Percentiles rank a stretch among this genome's conserved stretches.
phyloP scores from a whole-genome alignment of 2,329 filamentous ascomycete species.

The Fusarium sp. region DNA sequence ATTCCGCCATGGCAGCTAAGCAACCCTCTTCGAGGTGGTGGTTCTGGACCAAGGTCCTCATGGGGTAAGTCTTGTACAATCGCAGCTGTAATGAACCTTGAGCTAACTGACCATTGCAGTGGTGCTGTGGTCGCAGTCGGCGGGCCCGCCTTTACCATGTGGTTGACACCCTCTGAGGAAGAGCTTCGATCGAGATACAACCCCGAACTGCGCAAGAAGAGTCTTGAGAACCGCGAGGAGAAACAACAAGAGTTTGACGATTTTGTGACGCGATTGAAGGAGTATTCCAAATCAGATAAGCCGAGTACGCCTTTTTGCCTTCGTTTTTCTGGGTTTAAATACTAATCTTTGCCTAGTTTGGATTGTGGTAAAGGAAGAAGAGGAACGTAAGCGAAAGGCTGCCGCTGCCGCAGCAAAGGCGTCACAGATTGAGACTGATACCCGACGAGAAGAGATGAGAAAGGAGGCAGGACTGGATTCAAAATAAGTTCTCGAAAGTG shows the following conservation, averaged over 20 bases:
- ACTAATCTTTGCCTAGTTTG: constrained; percentile 59
- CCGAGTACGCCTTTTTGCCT: constrained; percentile 74
- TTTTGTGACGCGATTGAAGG: constrained; percentile 87
- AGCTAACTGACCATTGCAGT: constrained; percentile 62
- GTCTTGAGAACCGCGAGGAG: constrained; percentile 82
- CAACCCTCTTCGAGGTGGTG: constrained; percentile 67
- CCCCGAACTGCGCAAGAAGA: constrained; percentile 91
- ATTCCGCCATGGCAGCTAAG: constrained; percentile 54
- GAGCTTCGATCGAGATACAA: constrained; percentile 94
- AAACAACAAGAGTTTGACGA: constrained; percentile 89
- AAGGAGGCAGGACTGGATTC: constrained; percentile 62
- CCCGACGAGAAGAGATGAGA: constrained; percentile 65
- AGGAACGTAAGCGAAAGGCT: constrained; percentile 59
- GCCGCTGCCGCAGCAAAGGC: constrained; percentile 55
- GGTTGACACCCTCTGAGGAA: constrained; percentile 87
- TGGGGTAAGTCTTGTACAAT: constrained; percentile 68
- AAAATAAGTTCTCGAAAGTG: constrained; percentile 43
- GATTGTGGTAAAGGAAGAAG: constrained; percentile 66
- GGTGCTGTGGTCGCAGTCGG: constrained; percentile 81
- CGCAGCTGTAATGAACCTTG: constrained; percentile 23
- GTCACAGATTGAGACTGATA: constrained; percentile 59
- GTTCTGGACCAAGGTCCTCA: constrained; percentile 78
- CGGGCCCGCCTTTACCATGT: constrained; percentile 87
- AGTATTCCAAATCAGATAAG: constrained; percentile 91
- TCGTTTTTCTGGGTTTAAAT: neutral